These are phyloP conservation scores for Phytophthora capsici DNA, from an alignment of 352 stramenopile genomes.

Conservation along the genomic window DNA sequence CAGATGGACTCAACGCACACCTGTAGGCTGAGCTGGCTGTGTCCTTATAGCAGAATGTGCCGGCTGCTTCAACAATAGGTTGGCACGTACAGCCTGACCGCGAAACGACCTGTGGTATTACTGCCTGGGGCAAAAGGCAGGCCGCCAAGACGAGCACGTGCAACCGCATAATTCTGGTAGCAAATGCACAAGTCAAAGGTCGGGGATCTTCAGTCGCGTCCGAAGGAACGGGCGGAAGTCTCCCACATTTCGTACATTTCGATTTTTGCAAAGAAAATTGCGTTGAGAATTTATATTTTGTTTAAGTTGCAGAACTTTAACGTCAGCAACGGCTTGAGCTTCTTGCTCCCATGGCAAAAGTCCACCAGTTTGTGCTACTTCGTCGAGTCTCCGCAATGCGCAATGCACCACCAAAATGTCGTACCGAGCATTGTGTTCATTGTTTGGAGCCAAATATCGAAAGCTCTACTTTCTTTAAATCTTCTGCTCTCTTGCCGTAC, in stretches of 20 bases:
- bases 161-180: neutral
- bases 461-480: too few relatives aligned
- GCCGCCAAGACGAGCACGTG: neutral
- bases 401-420: too few relatives aligned
- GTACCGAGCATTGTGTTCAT: too few relatives aligned
- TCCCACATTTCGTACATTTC: too few relatives aligned
- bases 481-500: too few relatives aligned
- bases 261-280: neutral
- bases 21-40: slow-evolving; percentile 7
- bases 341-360: too few relatives aligned
- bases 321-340: too few relatives aligned
- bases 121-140: neutral
- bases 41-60: slow-evolving; percentile 27
- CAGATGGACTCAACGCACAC: slow-evolving; percentile 32
- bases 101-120: slow-evolving; percentile 22
- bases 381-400: too few relatives aligned
- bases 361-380: too few relatives aligned
- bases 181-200: slow-evolving; percentile 10
- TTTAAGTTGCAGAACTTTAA: too few relatives aligned
- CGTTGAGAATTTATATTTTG: too few relatives aligned
- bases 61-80: slow-evolving; percentile 9
- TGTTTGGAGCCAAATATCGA: too few relatives aligned
- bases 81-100: slow-evolving; percentile 38
- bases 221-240: slow-evolving; percentile 5
- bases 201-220: slow-evolving; percentile 16